Conservation (phyloP, 1,284 basidiomycete species). For the Singerocomus inundabilis region DNA sequence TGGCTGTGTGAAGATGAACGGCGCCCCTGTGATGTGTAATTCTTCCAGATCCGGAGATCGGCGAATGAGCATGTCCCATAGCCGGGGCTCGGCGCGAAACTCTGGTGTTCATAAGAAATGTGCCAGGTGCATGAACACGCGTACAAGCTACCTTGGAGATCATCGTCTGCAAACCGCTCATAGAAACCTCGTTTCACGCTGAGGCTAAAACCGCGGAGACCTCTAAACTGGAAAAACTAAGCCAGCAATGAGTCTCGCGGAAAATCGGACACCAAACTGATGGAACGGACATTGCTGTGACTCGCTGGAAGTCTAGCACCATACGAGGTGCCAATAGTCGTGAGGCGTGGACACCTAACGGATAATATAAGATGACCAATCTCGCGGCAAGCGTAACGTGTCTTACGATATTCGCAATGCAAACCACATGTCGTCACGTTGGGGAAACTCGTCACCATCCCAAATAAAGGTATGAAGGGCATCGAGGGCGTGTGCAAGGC, state of each 20-base stretch:
- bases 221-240: constrained; percentile 65
- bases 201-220: constrained; percentile 58
- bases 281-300: constrained; percentile 56
- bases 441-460: constrained; percentile 65
- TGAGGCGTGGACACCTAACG: constrained; percentile 59
- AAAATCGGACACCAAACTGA: neutral
- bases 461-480: constrained; percentile 63
- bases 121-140: neutral
- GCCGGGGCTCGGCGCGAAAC: constrained; percentile 31
- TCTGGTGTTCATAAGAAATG: constrained; percentile 16
- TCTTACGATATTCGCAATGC: constrained; percentile 61
- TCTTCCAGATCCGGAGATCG: constrained; percentile 63
- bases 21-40: constrained; percentile 55
- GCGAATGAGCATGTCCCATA: constrained; percentile 68
- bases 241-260: constrained; percentile 8
- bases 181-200: constrained; percentile 60
- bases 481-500: constrained; percentile 51
- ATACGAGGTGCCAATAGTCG: constrained; percentile 56
- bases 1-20: constrained; percentile 44
- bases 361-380: neutral
- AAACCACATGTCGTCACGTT: constrained; percentile 72
- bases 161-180: constrained; percentile 51
- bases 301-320: constrained; percentile 55
- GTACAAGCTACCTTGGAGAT: constrained; percentile 49
- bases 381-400: neutral